Conservation (phyloP, 768 basidiomycete species). For the Boletus sp. region DNA sequence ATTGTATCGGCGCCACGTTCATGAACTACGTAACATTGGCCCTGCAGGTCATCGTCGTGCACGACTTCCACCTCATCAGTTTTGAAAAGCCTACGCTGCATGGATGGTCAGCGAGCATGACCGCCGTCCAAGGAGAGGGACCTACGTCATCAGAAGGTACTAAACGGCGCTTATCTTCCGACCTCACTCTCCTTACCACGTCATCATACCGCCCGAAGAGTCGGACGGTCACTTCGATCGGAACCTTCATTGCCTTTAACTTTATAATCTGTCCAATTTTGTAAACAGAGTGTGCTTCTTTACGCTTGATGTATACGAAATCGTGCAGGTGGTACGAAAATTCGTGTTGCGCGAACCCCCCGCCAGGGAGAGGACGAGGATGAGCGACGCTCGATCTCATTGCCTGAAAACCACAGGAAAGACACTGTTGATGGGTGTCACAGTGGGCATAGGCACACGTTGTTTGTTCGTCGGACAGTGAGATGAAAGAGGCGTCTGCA, state of each 20-base stretch:
- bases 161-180: slow-evolving; percentile 10
- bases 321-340: slow-evolving; percentile 56
- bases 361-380: slow-evolving; percentile 28
- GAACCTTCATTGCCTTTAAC: slow-evolving; percentile 30
- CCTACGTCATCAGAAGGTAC: slow-evolving; percentile 46
- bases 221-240: slow-evolving; percentile 37
- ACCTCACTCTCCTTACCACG: slow-evolving; percentile 25
- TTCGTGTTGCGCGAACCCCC: slow-evolving; percentile 42
- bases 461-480: slow-evolving; percentile 39
- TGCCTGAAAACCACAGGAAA: slow-evolving; percentile 44
- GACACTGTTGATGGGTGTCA: slow-evolving; percentile 42
- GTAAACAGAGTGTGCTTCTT: slow-evolving; percentile 32
- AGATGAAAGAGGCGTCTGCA: slow-evolving; percentile 43
- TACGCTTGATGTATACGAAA: slow-evolving; percentile 55
- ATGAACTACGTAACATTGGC: slow-evolving; percentile 51
- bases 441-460: slow-evolving; percentile 28
- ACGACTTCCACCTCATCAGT: slow-evolving; percentile 30
- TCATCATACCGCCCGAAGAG: slow-evolving; percentile 49
- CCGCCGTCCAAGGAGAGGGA: neutral
- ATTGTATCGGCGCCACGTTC: slow-evolving; percentile 32
- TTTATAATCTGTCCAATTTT: slow-evolving; percentile 56
- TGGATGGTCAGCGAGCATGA: slow-evolving; percentile 9
- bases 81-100: slow-evolving; percentile 41
- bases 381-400: slow-evolving; percentile 24
- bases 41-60: slow-evolving; percentile 45